These are phyloP conservation scores for Trichomonas vaginalis DNA, from an alignment of 208 protist genomes.

Conservation along the genomic window DNA sequence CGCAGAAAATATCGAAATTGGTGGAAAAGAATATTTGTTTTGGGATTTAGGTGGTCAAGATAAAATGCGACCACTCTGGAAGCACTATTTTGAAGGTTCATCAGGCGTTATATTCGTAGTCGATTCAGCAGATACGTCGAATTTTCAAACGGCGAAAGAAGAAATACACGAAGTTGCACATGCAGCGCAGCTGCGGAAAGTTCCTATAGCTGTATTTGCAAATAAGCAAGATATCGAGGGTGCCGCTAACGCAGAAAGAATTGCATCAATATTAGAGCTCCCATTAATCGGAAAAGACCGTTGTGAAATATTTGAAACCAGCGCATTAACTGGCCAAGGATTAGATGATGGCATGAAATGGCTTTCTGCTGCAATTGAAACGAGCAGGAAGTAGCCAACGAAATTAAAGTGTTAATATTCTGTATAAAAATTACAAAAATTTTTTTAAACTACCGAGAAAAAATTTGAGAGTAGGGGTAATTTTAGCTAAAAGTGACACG, in stretches of 20 bases:
- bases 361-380: conserved; percentile 43
- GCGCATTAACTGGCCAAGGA: conserved; percentile 74
- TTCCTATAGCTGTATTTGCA: conserved; percentile 80
- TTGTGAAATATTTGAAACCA: conserved; percentile 79
- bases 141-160: conserved; percentile 45
- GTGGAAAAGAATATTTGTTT: conserved; percentile 75
- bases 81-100: conserved; percentile 78
- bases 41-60: conserved; percentile 84
- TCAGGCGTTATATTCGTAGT: conserved; percentile 90
- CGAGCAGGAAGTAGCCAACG: not conserved
- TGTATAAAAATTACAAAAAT: no score
- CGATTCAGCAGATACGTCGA: conserved; percentile 74
- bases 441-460: no score
- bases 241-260: conserved; percentile 74
- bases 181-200: conserved; percentile 82
- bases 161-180: conserved; percentile 67
- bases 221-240: conserved; percentile 97
- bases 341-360: conserved; percentile 84
- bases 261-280: conserved; percentile 76
- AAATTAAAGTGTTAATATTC: not conserved
- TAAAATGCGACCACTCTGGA: conserved; percentile 80
- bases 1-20: conserved; percentile 58
- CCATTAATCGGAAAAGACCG: conserved; percentile 60
- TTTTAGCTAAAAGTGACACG: no score
- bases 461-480: no score